These are phyloP conservation scores for Casuarina cunninghamiana DNA, from an alignment of 306 rosid species.

Conservation along the genomic window DNA sequence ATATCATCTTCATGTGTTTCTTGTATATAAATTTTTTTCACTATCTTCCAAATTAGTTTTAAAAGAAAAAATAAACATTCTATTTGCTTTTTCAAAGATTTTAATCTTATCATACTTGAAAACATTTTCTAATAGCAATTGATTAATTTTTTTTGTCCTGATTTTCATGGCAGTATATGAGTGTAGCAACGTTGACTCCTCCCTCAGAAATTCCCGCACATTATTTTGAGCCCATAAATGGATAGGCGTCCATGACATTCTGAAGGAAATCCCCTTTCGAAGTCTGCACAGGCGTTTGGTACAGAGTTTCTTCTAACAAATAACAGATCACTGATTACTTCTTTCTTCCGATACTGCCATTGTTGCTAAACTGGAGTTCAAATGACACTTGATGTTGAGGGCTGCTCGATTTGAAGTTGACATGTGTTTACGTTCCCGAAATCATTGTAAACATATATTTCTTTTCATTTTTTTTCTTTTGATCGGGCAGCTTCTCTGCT, in stretches of 20 bases:
- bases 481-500: neutral
- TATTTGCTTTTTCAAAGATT: neutral
- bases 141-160: neutral
- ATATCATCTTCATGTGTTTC: no score
- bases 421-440: neutral
- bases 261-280: neutral
- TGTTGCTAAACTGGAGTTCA: neutral
- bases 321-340: neutral
- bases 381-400: neutral
- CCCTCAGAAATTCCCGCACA: constrained; percentile 39
- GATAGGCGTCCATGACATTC: constrained; percentile 10
- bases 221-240: constrained; percentile 39
- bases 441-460: no score
- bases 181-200: constrained; percentile 32
- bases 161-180: constrained; percentile 31
- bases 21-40: no score
- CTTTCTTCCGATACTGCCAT: neutral
- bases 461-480: neutral
- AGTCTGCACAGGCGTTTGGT: neutral
- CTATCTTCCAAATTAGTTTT: no score
- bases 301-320: neutral
- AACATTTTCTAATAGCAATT: constrained; percentile 6
- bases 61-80: no score
- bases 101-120: neutral
- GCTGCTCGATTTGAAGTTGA: neutral